Evolutionary conservation across 1,284 basidiomycete genomes (phyloP), one percentile per base, ranked within the genome.

Genomic region (Ceratobasidium sp.): DNA sequence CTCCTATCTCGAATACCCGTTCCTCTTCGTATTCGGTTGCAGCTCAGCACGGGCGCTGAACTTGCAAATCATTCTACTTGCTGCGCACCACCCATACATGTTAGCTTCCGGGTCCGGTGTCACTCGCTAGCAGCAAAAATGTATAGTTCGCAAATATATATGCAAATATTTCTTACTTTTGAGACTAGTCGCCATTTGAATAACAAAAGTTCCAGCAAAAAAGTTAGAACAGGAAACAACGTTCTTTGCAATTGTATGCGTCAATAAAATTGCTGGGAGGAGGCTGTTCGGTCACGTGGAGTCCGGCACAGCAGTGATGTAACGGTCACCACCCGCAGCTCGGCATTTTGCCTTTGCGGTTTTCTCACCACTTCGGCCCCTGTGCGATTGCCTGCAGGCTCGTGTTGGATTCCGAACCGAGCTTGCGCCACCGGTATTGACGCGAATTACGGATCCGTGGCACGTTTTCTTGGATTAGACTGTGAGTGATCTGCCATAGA

Each of bases 221-320:
- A 33, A 33, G 10, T 18, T 14, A 35, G 30, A 10, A 7, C 10
- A 20, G 7, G 16, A 33, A 33, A 59, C 8, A 59, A 30, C 30
- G 18, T 20, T 14, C 30, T 18, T 33, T 3, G 27, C 33, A 3
- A 14, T 18, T 60, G 57, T 60, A 60, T 60, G 57, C 57, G 57
- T 30, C 30, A 20, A 35, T 4, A 60, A 30, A 18, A 60, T 35
- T 60, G 6, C 14, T 64, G 38, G n/a, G 4, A 18, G 16, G 38
- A 44, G 35, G 38, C 60, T 64, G 60, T 64, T 44, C 20, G 60
- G 20, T 64, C 60, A 64, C 60, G 60, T 64, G 60, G 60, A 7
- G 30, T 38, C 12, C 27, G 30, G 60, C 60, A 44, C 60, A 41
- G 60, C 60, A 18, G n/a, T 64, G 60, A 64, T 64, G 60, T 44